These are phyloP conservation scores for Tolypocladium endophyticum DNA, from an alignment of 2,329 filamentous ascomycete genomes.

Conservation along the genomic window DNA sequence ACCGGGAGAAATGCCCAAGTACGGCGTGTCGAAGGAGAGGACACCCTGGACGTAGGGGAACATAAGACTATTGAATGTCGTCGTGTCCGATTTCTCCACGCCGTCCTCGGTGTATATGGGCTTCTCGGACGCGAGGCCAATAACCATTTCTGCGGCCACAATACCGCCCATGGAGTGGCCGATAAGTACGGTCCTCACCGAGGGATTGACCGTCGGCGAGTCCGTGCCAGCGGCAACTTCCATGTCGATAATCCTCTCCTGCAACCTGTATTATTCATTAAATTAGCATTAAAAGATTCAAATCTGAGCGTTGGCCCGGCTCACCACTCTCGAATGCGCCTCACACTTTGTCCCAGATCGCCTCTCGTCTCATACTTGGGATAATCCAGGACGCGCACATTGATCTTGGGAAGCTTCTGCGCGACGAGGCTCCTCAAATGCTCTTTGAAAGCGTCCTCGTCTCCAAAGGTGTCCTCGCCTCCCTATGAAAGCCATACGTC, in stretches of 20 bases:
- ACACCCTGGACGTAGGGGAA: conserved; percentile 89
- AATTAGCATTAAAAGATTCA: conserved; percentile 1
- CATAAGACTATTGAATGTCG: conserved; percentile 56
- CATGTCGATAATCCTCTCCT: conserved; percentile 86
- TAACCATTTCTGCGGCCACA: conserved; percentile 78
- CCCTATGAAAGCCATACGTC: conserved; percentile 30
- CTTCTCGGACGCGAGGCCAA: conserved; percentile 53
- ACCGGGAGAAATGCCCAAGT: conserved; percentile 68
- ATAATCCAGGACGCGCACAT: conserved; percentile 61
- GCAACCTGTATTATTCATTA: conserved; percentile 47
- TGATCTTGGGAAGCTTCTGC: conserved; percentile 55
- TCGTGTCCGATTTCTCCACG: conserved; percentile 22
- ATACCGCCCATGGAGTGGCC: conserved; percentile 93
- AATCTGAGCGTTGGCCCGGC: too few relatives aligned
- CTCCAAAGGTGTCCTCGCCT: conserved; percentile 66
- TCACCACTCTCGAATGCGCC: conserved; percentile 65
- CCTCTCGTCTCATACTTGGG: conserved; percentile 75
- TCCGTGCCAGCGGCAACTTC: conserved; percentile 74
- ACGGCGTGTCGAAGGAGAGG: conserved; percentile 90
- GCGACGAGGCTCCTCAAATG: conserved; percentile 57
- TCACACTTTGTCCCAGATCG: conserved; percentile 60
- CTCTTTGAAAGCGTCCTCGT: conserved; percentile 53
- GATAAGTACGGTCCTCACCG: conserved; percentile 69
- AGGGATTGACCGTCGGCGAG: conserved; percentile 77
- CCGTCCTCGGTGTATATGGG: conserved; percentile 39